Percentiles rank a stretch among this genome's conserved stretches.
phyloP scores from a whole-genome alignment of 78 protist species.

The Chrysochromulina tobinii region DNA sequence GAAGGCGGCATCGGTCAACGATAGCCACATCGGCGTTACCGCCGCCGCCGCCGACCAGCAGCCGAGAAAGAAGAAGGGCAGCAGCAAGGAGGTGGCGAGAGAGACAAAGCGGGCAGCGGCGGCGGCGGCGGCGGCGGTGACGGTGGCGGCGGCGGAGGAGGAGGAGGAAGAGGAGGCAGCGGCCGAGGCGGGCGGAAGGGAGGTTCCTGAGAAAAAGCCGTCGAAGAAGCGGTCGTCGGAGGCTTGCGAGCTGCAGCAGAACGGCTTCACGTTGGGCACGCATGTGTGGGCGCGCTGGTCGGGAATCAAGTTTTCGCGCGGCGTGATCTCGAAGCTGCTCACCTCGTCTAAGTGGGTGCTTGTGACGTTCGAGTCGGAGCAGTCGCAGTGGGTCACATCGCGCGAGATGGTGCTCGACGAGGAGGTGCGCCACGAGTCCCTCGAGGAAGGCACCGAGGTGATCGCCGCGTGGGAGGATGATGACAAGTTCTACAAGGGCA shows the following conservation, averaged over 20 bases:
- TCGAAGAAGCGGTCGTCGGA: neutral
- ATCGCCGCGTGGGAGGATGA: neutral
- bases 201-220: neutral
- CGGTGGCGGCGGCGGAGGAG: neutral
- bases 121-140: neutral
- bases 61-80: neutral
- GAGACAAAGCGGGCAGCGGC: neutral
- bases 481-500: neutral
- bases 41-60: neutral
- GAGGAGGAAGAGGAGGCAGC: neutral
- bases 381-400: neutral
- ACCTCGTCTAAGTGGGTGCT: neutral
- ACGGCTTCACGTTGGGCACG: too few species aligned
- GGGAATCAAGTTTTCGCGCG: neutral
- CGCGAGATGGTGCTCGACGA: conserved; percentile 5
- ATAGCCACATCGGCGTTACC: too few species aligned
- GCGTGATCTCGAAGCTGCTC: neutral
- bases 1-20: too few species aligned
- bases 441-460: neutral
- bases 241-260: neutral
- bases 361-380: neutral
- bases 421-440: neutral
- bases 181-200: neutral
- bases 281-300: conserved; percentile 5
- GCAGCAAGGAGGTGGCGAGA: neutral